A percentile compares a stretch with the other conserved stretches of the same genome.
phyloP scores from a whole-genome alignment of 176 grass and related monocot species.

The Triticum dicoccoides region DNA sequence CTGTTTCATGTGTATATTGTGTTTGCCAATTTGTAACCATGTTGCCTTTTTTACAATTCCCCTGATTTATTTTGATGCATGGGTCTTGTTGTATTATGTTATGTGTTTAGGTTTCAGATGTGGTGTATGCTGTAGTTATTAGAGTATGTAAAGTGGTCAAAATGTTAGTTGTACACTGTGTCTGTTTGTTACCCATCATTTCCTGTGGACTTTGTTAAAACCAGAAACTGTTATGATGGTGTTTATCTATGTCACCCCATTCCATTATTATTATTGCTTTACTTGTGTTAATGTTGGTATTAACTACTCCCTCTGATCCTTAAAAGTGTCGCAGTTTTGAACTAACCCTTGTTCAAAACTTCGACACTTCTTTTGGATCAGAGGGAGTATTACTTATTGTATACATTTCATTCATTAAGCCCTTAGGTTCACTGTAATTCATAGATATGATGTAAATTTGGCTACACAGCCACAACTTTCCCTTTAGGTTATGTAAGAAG shows the following conservation, averaged over 20 bases:
- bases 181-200: not conserved
- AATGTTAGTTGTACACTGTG: not conserved
- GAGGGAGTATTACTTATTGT: not conserved
- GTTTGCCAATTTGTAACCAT: not conserved
- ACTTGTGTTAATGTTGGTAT: not conserved
- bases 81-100: not conserved
- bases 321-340: too few species aligned
- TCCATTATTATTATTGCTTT: not conserved
- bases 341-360: too few species aligned
- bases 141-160: not conserved
- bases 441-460: not conserved
- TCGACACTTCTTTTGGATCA: too few species aligned
- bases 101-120: not conserved
- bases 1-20: not conserved
- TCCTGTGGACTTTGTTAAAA: not conserved
- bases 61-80: not conserved
- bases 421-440: not conserved
- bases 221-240: not conserved
- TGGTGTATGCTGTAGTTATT: not conserved
- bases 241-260: not conserved
- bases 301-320: not conserved
- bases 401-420: not conserved
- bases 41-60: not conserved
- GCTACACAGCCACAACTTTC: too few species aligned
- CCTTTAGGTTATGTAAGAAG: not conserved